These are phyloP conservation scores for Colletotrichum filicis DNA, from an alignment of 2,329 filamentous ascomycete species.

Conservation along the genomic window DNA sequence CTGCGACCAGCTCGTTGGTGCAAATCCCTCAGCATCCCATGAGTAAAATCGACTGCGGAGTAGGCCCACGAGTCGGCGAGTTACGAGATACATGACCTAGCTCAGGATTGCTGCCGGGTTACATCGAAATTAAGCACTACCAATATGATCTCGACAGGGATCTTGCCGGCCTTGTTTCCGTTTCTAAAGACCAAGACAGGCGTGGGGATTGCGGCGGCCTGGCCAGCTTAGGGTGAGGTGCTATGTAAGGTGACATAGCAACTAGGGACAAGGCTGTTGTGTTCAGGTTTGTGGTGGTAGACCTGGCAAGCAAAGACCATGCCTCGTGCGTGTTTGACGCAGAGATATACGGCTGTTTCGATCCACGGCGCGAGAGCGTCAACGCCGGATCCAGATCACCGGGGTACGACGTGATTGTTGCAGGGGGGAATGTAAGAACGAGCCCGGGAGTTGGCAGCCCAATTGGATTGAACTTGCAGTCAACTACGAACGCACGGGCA, in stretches of 20 bases:
- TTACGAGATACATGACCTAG: background rate
- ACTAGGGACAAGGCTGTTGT: background rate
- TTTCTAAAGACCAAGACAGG: background rate
- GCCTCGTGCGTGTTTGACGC: constrained; percentile 19
- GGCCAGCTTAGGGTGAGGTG: background rate
- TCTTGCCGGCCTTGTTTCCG: background rate
- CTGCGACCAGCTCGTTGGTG: background rate
- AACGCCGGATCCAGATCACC: constrained; percentile 23
- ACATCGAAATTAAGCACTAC: background rate
- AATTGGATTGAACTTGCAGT: background rate
- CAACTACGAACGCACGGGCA: constrained; percentile 2
- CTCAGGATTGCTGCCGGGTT: background rate
- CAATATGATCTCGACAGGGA: background rate
- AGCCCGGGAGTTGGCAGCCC: background rate
- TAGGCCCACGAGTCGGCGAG: background rate
- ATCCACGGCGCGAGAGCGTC: background rate
- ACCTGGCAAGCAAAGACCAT: background rate
- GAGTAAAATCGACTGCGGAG: background rate
- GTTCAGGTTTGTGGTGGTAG: background rate
- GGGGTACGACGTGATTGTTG: background rate
- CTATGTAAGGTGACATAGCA: background rate
- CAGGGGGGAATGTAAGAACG: background rate
- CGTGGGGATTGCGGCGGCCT: background rate
- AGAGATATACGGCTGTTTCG: constrained; percentile 9
- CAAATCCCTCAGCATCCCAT: background rate